Conservation (phyloP, 345 rosid species). For the Gossypium stocksii region DNA sequence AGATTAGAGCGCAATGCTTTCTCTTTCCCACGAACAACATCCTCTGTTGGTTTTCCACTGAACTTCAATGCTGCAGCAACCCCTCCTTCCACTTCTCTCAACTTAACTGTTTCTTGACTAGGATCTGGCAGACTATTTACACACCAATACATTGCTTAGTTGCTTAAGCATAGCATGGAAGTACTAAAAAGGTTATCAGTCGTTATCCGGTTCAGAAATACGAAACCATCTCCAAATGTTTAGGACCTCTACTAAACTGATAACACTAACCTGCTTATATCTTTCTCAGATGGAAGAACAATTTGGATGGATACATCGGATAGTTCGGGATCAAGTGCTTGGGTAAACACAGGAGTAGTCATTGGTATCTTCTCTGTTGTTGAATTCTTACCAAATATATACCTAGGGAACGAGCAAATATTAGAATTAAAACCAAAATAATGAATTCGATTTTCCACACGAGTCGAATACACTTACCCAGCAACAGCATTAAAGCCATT, state of each 20-base stretch:
- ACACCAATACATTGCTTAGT: background rate
- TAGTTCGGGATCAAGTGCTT: conserved; percentile 29
- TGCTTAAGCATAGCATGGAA: background rate
- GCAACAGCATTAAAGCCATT: conserved; percentile 12
- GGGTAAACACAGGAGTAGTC: conserved; percentile 18
- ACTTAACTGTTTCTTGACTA: conserved; percentile 45
- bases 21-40: conserved; percentile 49
- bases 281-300: conserved; percentile 69
- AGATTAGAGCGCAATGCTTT: conserved; percentile 50
- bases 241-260: background rate
- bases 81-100: conserved; percentile 74
- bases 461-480: background rate
- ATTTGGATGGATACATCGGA: conserved; percentile 70
- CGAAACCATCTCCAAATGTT: background rate
- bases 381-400: conserved; percentile 36
- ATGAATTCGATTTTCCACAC: background rate
- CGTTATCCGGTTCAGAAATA: background rate
- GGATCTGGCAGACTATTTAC: conserved; percentile 68
- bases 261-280: conserved; percentile 47
- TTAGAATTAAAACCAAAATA: background rate
- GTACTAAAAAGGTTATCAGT: background rate
- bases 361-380: conserved; percentile 14
- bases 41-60: conserved; percentile 82
- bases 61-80: conserved; percentile 67
- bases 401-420: conserved; percentile 29